A percentile compares a stretch with the other conserved stretches of the same genome.
These are phyloP conservation scores for Tylopilus plumbeoviolaceoides DNA, from an alignment of 768 basidiomycete genomes.

Conservation along the genomic window DNA sequence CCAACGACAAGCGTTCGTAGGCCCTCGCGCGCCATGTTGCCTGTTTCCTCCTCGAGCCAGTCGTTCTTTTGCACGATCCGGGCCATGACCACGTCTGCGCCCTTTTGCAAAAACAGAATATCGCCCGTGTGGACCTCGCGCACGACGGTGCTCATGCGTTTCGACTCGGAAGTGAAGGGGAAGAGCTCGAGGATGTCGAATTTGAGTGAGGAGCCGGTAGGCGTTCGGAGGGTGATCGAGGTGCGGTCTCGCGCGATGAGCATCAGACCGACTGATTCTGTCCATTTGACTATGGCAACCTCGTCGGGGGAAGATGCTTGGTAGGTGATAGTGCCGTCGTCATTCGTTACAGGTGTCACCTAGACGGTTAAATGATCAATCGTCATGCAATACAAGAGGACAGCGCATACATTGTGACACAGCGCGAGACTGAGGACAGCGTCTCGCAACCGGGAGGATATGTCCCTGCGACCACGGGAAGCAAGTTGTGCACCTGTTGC, in stretches of 20 bases:
- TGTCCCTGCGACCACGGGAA: constrained; percentile 83
- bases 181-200: constrained; percentile 94
- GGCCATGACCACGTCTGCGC: constrained; percentile 98
- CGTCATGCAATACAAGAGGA: no score
- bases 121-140: constrained; percentile 73
- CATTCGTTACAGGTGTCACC: constrained; percentile 95
- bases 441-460: constrained; percentile 90
- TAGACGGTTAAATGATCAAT: constrained; percentile 35
- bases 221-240: constrained; percentile 78
- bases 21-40: constrained; percentile 97
- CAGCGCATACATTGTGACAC: constrained; percentile 81
- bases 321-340: constrained; percentile 92
- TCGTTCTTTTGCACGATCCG: constrained; percentile 94
- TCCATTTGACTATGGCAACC: constrained; percentile 98
- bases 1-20: constrained; percentile 92
- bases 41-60: constrained; percentile 98
- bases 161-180: constrained; percentile 97
- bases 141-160: constrained; percentile 98
- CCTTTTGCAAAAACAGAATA: constrained; percentile 90
- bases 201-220: constrained; percentile 54
- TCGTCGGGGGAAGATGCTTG: constrained; percentile 99
- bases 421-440: constrained; percentile 90
- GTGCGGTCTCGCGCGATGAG: constrained; percentile 63
- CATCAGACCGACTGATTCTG: constrained; percentile 88
- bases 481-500: constrained; percentile 81